Evolutionary conservation across 345 rosid genomes (phyloP), one percentile per base, ranked within the genome.

Genomic region (Bruguiera parviflora): DNA sequence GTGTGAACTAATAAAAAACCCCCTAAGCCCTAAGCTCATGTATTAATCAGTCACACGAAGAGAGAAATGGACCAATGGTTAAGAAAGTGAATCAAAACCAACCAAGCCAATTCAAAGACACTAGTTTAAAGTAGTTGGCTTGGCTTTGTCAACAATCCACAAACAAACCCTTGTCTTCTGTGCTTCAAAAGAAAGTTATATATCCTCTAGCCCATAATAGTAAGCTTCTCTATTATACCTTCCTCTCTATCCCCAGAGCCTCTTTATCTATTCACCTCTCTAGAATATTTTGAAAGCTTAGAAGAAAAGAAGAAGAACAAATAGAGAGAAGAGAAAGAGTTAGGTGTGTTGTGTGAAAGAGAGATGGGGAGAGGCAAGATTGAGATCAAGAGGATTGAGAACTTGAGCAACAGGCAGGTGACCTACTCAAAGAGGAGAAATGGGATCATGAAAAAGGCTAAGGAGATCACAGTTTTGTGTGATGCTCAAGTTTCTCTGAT

Each of bases 341-440:
- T 66, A 33, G 3, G 64, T 8, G 22, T 24, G 3, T 3, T 27
- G 21, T 5, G 6, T 11, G 47, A 11, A 28, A 43, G 49, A 81
- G 67, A 88, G 49, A 43, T 88, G 94, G 96, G 94, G 59, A 84
- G 96, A 77, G 96, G 92, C 0, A 88, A 84, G 83, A 86, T 86
- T 66, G 92, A 89, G 86, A 87, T 89, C 73, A 90, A 86, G 81
- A 87, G 90, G 80, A 88, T 88, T 72, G 96, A 88, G 75, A 90
- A 90, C 81, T 69, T 77, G 7, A 86, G 84, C 82, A 86, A 88
- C 80, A 85, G 96, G 81, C 86, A 85, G n/a, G 88, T 88, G 60
- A 88, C 94, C 8, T 90, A 80, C 75, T 79, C 94, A 4, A 90
- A 90, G 87, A 88, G 92, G 64, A 90, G 84, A 29, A 87, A 70